phyloP scores from a whole-genome alignment of 768 basidiomycete species.

The Psilocybe tampanensis region DNA sequence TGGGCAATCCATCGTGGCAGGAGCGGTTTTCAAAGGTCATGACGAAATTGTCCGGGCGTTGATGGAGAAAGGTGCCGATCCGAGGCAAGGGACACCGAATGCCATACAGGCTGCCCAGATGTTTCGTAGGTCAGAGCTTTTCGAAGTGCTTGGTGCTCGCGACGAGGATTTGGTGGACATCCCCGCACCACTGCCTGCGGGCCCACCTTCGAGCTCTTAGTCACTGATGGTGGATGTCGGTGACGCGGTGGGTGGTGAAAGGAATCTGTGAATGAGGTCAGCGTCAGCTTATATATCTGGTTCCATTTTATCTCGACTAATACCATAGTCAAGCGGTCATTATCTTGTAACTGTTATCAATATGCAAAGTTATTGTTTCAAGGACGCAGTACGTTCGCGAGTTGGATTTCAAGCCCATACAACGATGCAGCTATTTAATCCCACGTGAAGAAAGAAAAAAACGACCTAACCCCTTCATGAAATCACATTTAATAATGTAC shows the following conservation, averaged over 20 bases:
- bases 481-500: not conserved
- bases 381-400: not conserved
- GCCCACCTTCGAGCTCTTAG: not conserved
- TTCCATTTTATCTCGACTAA: no score
- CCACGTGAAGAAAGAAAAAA: not conserved
- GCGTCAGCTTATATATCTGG: no score
- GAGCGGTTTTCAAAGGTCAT: slow-evolving; percentile 76
- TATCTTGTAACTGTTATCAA: no score
- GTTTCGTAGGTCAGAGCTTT: slow-evolving; percentile 60
- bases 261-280: no score
- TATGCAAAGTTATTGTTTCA: no score
- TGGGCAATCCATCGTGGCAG: slow-evolving; percentile 74
- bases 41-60: slow-evolving; percentile 64
- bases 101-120: slow-evolving; percentile 72
- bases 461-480: not conserved
- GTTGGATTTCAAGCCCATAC: not conserved
- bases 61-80: slow-evolving; percentile 59
- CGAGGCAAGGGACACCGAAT: slow-evolving; percentile 63
- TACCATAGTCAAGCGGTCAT: no score
- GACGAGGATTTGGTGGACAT: slow-evolving; percentile 53
- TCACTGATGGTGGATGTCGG: no score
- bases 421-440: not conserved
- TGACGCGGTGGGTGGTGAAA: no score
- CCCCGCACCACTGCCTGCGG: slow-evolving; percentile 28
- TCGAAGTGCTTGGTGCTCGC: slow-evolving; percentile 58